Evolutionary conservation across 1,284 basidiomycete species (phyloP).

Genomic region (Sporisorium scitamineum): DNA sequence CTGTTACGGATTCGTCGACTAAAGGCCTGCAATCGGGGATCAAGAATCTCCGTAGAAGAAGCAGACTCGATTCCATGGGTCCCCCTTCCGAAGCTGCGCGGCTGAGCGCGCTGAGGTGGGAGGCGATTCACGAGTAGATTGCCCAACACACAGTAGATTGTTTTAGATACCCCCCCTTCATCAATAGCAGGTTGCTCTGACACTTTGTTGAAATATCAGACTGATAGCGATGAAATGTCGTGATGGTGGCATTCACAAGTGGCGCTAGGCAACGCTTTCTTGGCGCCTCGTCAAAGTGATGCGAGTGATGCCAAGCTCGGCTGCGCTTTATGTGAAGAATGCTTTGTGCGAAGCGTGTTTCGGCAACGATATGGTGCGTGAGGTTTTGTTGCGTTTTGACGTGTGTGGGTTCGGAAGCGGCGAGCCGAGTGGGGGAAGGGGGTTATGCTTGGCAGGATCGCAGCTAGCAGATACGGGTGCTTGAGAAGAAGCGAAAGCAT

Average conservation of each 20-base stretch:
- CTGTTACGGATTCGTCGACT: conserved; percentile 13
- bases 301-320: background rate
- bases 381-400: no score
- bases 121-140: conserved; percentile 43
- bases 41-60: conserved; percentile 31
- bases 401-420: background rate
- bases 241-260: background rate
- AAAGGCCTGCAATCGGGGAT: conserved; percentile 36
- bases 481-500: no score
- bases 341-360: background rate
- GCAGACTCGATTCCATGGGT: conserved; percentile 47
- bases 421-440: background rate
- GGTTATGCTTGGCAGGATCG: conserved; percentile 21
- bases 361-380: background rate
- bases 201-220: no score
- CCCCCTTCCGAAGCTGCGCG: conserved; percentile 48
- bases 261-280: background rate
- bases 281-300: background rate
- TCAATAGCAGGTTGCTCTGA: background rate
- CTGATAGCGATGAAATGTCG: background rate
- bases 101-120: conserved; percentile 39
- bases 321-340: background rate
- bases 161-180: background rate
- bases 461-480: background rate
- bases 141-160: background rate